Evolutionary conservation across 805 yeast genomes (phyloP), one percentile per base, ranked within the genome.

Genomic region (Saturnispora halmiae): DNA sequence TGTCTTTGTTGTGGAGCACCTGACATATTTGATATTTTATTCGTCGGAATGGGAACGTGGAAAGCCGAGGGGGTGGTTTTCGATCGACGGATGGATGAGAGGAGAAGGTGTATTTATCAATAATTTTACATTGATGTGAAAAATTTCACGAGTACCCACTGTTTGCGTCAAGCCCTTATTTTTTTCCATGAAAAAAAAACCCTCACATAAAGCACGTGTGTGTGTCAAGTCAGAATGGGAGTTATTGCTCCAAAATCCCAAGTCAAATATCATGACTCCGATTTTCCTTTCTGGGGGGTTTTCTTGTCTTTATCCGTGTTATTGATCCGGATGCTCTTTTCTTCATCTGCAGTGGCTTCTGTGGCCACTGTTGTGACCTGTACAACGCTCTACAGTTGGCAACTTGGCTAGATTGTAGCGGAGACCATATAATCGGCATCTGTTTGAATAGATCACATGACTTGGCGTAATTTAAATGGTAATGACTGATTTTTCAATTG

Each of bases 11-110:
- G 51, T 52, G 58, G 61, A 54, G 64, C 63, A 45, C 60, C 61
- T 51, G 77, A 70, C 76, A 69, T 69, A 47, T 48, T 54, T 34
- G 25, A 32, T 51, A 50, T 50, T 41, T 30, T 41, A 41, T 43
- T 39, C 53, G 75, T 73, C 79, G 80, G 79, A 70, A 74, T 72
- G 32, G n/a, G n/a, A 53, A 73, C 79, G 79, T 72, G 79, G 80
- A 74, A 74, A 74, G 70, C 78, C 79, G 79, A 76, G 62, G 72
- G 56, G 73, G 64, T 74, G 80, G 78, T 67, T 73, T 73, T 74
- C 80, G 62, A 72, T 74, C 80, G 79, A 74, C 61, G 53, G 40
- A 38, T 38, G 36, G 36, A 27, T 29, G 30, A 43, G 30, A 34
- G 35, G 39, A 36, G 28, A 14, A 36, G 40, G 16, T 11, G 9